Evolutionary conservation across 2,329 filamentous ascomycete species (phyloP).

Genomic region (Neopestalotiopsis sp.): DNA sequence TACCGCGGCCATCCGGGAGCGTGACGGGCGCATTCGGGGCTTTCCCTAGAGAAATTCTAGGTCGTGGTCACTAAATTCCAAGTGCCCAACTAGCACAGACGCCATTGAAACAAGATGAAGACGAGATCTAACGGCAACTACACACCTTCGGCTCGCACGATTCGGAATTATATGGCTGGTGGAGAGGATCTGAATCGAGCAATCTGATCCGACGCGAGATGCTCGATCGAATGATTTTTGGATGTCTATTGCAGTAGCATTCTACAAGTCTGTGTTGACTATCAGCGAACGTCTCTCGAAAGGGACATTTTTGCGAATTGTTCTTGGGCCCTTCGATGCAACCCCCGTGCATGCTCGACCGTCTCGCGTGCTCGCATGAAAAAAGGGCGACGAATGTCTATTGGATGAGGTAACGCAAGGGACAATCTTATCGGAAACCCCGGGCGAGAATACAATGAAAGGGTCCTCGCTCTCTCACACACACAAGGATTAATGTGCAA

Average conservation of each 20-base stretch:
- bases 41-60: conserved; percentile 9
- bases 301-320: neutral
- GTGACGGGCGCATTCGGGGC: neutral
- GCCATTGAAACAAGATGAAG: conserved; percentile 2
- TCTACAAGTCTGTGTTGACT: neutral
- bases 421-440: conserved; percentile 2
- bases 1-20: neutral
- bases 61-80: neutral
- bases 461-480: neutral
- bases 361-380: neutral
- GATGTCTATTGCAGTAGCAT: neutral
- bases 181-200: conserved; percentile 3
- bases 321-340: neutral
- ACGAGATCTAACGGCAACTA: neutral
- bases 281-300: neutral
- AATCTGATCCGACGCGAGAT: conserved; percentile 7
- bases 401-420: neutral
- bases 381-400: neutral
- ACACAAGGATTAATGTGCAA: neutral
- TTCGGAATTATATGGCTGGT: neutral
- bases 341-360: neutral
- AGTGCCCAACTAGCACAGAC: neutral
- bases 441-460: neutral
- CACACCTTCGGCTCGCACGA: neutral
- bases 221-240: neutral